Conservation (phyloP, 2,329 filamentous ascomycete genomes). For the Orbilia brochopaga region DNA sequence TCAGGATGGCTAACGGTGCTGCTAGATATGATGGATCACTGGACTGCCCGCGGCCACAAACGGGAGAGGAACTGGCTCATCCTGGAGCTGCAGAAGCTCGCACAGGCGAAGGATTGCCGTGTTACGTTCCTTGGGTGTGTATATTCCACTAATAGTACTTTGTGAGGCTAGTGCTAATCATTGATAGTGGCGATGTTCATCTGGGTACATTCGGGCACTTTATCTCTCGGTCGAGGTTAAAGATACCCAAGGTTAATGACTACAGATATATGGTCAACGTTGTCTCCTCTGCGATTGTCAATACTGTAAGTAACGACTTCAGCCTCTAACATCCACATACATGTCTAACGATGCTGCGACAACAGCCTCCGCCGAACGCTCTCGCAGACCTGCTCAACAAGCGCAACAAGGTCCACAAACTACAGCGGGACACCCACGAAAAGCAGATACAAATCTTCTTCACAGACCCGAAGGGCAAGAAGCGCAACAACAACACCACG, state of each 20-base stretch:
- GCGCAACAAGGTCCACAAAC: slow-evolving; percentile 77
- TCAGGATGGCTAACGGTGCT: slow-evolving; percentile 5
- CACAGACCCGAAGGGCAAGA: slow-evolving; percentile 85
- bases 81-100: slow-evolving; percentile 83
- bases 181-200: slow-evolving; percentile 86
- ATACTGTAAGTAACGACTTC: slow-evolving; percentile 66
- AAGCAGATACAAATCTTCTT: slow-evolving; percentile 94
- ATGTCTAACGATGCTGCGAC: not conserved
- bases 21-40: slow-evolving; percentile 82
- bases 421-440: slow-evolving; percentile 81
- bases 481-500: slow-evolving; percentile 77
- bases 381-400: slow-evolving; percentile 91
- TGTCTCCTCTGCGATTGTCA: slow-evolving; percentile 91
- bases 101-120: slow-evolving; percentile 87
- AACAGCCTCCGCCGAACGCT: slow-evolving; percentile 48
- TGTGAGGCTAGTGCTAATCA: slow-evolving; percentile 22
- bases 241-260: slow-evolving; percentile 84
- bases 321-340: slow-evolving; percentile 71
- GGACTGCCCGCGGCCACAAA: slow-evolving; percentile 96
- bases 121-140: slow-evolving; percentile 79
- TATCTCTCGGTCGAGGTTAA: slow-evolving; percentile 85
- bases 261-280: slow-evolving; percentile 97
- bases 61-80: slow-evolving; percentile 78
- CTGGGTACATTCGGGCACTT: slow-evolving; percentile 92
- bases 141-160: not conserved